Evolutionary conservation across 192 early-diverging fungal species (phyloP).

Genomic region (Coemansia sp.): DNA sequence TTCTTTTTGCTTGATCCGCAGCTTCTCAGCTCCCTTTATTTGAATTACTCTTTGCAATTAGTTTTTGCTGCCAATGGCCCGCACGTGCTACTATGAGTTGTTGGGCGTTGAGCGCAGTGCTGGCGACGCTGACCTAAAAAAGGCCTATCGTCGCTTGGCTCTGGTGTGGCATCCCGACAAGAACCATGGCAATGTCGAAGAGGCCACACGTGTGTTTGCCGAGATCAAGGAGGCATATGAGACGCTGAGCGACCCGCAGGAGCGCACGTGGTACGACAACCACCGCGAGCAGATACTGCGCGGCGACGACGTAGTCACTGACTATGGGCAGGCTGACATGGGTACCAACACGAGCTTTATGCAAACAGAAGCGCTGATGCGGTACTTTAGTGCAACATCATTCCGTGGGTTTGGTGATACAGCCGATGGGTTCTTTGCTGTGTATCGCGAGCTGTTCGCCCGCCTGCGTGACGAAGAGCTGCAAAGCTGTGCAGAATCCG

Average conservation of each 20-base stretch:
- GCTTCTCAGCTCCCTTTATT: too few species aligned
- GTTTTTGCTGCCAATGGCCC: slow-evolving; percentile 35
- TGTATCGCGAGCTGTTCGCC: slow-evolving; percentile 78
- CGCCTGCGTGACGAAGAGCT: slow-evolving; percentile 79
- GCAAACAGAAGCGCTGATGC: slow-evolving; percentile 66
- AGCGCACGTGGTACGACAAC: slow-evolving; percentile 94
- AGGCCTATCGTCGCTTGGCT: slow-evolving; percentile 78
- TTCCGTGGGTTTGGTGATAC: slow-evolving; percentile 74
- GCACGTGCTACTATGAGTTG: slow-evolving; percentile 88
- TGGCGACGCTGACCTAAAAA: slow-evolving; percentile 77
- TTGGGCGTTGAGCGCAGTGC: slow-evolving; percentile 78
- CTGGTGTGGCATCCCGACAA: slow-evolving; percentile 88
- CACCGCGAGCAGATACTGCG: slow-evolving; percentile 91
- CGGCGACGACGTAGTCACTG: slow-evolving; percentile 57
- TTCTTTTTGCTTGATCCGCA: too few species aligned
- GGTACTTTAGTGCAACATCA: slow-evolving; percentile 71
- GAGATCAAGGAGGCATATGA: slow-evolving; percentile 93
- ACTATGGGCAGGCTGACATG: slow-evolving; percentile 51
- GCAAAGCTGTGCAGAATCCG: slow-evolving; percentile 17
- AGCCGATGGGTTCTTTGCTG: slow-evolving; percentile 72
- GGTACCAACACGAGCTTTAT: slow-evolving; percentile 40
- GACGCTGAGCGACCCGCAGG: slow-evolving; percentile 86
- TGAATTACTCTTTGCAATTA: too few species aligned
- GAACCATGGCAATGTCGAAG: slow-evolving; percentile 77
- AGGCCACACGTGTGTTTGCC: slow-evolving; percentile 85